phyloP scores from a whole-genome alignment of 2,329 filamentous ascomycete genomes.

The Bertia moriformis region DNA sequence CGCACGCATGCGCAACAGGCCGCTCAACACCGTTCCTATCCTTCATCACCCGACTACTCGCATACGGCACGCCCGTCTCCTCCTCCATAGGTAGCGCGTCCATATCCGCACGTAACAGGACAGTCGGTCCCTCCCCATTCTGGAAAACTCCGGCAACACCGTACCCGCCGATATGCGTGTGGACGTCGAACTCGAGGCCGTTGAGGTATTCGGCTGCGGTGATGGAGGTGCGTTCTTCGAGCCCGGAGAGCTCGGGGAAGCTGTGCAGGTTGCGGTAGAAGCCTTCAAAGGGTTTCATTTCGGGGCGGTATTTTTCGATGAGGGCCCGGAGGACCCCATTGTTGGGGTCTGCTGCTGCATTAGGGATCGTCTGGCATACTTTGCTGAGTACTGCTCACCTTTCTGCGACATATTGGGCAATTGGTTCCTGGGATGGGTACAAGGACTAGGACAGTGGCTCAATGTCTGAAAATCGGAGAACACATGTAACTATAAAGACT shows the following conservation, averaged over 20 bases:
- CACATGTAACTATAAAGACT: too few species aligned
- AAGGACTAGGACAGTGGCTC: too few species aligned
- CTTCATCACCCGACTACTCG: conserved; percentile 17
- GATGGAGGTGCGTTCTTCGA: conserved; percentile 7
- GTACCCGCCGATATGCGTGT: conserved; percentile 9
- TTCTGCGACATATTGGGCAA: too few species aligned
- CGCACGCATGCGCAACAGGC: conserved; percentile 41
- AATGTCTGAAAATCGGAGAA: too few species aligned
- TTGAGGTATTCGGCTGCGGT: conserved; percentile 5
- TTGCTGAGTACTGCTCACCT: too few species aligned
- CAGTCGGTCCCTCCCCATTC: conserved; percentile 11
- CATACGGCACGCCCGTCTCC: conserved; percentile 28
- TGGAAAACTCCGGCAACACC: conserved; percentile 9
- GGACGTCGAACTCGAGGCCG: conserved; percentile 5
- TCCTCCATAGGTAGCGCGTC: conserved; percentile 32
- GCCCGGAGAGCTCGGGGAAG: conserved; percentile 9
- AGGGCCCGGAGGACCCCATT: too few species aligned
- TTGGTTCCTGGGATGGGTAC: too few species aligned
- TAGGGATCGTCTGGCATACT: too few species aligned
- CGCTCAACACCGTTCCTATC: conserved; percentile 25
- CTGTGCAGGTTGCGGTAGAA: conserved; percentile 8
- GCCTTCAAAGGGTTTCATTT: background rate
- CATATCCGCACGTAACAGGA: conserved; percentile 31
- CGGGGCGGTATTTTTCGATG: background rate
- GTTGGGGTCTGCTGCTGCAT: too few species aligned